Conservation (phyloP, 257 asterid genomes). For the Anisodus tanguticus region DNA sequence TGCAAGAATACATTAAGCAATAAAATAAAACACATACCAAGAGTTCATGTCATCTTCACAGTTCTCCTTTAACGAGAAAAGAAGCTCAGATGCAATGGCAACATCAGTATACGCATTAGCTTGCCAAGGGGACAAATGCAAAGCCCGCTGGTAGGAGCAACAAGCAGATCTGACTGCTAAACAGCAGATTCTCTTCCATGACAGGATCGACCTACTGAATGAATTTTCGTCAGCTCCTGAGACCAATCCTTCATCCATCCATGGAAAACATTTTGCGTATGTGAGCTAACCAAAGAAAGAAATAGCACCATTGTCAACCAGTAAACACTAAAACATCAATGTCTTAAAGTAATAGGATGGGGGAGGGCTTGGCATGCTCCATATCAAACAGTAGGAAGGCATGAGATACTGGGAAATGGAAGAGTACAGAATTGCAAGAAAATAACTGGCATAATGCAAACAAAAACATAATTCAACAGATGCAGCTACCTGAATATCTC, state of each 20-base stretch:
- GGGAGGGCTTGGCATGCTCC: constrained; percentile 17
- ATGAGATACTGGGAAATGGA: constrained; percentile 8
- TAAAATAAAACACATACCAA: constrained; percentile 57
- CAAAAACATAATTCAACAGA: constrained; percentile 11
- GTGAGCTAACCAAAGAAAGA: constrained; percentile 62
- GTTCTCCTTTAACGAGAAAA: constrained; percentile 60
- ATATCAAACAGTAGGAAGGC: not conserved
- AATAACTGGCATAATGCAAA: not conserved
- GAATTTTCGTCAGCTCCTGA: constrained; percentile 55
- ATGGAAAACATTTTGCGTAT: constrained; percentile 88
- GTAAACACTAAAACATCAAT: constrained; percentile 32
- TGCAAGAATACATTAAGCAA: constrained; percentile 20
- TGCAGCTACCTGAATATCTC: constrained; percentile 84
- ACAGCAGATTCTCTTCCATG: constrained; percentile 77
- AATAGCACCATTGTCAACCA: constrained; percentile 34
- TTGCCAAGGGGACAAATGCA: constrained; percentile 92
- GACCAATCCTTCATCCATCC: constrained; percentile 63
- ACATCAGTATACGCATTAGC: constrained; percentile 79
- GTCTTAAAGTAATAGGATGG: constrained; percentile 21
- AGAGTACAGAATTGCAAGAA: constrained; percentile 1
- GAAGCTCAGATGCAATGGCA: constrained; percentile 75
- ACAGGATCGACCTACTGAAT: constrained; percentile 61
- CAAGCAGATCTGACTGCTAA: constrained; percentile 72
- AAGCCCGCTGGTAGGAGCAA: constrained; percentile 88
- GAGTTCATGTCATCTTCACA: constrained; percentile 42